Base-by-base conservation (phyloP, 371 early-diverging fungal genomes). In the Quaeritorhiza haematococci region DNA sequence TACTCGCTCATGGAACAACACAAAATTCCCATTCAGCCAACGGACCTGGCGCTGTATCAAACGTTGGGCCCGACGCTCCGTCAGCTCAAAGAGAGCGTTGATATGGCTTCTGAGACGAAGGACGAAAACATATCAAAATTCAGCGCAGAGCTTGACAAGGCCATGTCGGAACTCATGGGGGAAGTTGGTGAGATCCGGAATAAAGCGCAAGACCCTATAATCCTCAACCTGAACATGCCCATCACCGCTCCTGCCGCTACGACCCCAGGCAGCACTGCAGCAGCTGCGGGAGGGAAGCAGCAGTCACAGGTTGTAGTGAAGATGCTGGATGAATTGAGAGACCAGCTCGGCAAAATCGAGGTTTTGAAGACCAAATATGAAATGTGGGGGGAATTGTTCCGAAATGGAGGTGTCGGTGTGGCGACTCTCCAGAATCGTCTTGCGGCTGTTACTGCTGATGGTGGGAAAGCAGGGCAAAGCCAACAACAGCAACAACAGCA, bases 41-140 rank as follows among this genome's bases (percentile, higher is more conserved):
- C 82, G 6, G 82, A 81, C 49, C 61, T 79, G 6, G 80, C 80
- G 19, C 55, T 79, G 41, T 79, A 63, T 56, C 82, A 82, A 61
- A 79, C 82, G 4, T 63, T 82, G 7, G 62, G 66, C 1, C 82
- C 82, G 26, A 79, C 78, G 1, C 53, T 79, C 10, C 66, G 76
- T 10, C 69, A 71, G 45, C 61, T 82, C 26, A 74, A 75, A 52
- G 82, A 82, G 52, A 45, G 67, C 3, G 69, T 79, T 23, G 82
- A 81, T 56, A 67, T 79, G 58, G 74, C 76, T 7, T 57, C 67
- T 8, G 82, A 79, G 53, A 72, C 77, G 3, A 74, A 75, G 56
- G 82, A 81, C 32, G 82, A 81, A 27, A 76, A 63, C 56, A 78
- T 79, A 33, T 35, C 67, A 10, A 68, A 61, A 48, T 81, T 79